Conservation (phyloP, 2,329 filamentous ascomycete genomes). For the Penicillium vulpinum region DNA sequence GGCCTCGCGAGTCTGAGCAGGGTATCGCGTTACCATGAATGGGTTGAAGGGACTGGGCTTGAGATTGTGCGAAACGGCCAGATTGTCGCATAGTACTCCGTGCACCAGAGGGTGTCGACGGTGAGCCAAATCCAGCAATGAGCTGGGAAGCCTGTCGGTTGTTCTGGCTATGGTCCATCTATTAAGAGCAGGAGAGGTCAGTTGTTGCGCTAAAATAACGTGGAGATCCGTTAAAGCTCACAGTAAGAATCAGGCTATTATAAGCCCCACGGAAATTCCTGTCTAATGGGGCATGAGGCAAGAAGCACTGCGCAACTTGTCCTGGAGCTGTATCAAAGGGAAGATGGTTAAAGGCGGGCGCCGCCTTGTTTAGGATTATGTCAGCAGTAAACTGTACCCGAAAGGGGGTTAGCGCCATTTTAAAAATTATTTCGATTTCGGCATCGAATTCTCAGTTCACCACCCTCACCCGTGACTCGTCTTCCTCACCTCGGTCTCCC, state of each 20-base stretch:
- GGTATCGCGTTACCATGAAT: slow-evolving; percentile 39
- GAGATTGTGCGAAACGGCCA: slow-evolving; percentile 35
- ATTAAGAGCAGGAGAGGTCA: background rate
- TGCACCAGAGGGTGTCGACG: slow-evolving; percentile 36
- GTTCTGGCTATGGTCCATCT: slow-evolving; percentile 43
- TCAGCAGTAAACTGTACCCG: background rate
- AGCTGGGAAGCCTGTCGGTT: slow-evolving; percentile 62
- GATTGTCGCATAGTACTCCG: slow-evolving; percentile 41
- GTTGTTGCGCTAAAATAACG: background rate
- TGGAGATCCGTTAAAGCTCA: background rate
- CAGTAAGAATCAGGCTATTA: background rate
- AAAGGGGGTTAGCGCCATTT: slow-evolving; percentile 16
- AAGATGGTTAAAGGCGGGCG: slow-evolving; percentile 1
- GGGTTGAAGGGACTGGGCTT: slow-evolving; percentile 35
- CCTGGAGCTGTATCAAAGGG: slow-evolving; percentile 11
- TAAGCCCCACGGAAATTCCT: background rate
- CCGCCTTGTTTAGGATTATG: slow-evolving; percentile 9
- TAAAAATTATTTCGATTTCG: slow-evolving; percentile 18
- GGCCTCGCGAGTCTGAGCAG: background rate
- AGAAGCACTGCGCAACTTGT: background rate
- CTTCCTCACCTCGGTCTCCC: slow-evolving; percentile 22
- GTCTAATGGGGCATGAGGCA: slow-evolving; percentile 1
- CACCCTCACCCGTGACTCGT: slow-evolving; percentile 24
- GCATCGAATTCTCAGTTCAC: slow-evolving; percentile 11
- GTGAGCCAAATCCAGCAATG: slow-evolving; percentile 55